Evolutionary conservation across 345 rosid genomes (phyloP).

Genomic region (Salix koriyanagi): DNA sequence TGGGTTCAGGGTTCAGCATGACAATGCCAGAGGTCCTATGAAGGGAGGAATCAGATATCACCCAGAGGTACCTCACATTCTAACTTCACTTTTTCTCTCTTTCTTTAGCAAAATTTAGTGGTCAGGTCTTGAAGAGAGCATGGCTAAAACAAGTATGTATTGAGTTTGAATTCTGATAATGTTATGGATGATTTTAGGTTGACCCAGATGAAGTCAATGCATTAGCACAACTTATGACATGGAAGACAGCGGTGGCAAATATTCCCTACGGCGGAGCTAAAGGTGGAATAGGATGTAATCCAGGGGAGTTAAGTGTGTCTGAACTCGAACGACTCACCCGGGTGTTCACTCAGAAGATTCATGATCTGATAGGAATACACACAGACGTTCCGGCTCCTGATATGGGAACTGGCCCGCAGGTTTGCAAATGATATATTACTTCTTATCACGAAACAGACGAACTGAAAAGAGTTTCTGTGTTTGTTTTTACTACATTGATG

Average conservation of each 20-base stretch:
- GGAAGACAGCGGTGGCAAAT: slow-evolving; percentile 97
- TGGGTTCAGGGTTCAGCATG: slow-evolving; percentile 93
- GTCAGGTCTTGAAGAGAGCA: not conserved
- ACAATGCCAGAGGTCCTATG: slow-evolving; percentile 99
- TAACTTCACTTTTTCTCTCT: not conserved
- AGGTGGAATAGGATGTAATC: slow-evolving; percentile 93
- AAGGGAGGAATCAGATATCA: slow-evolving; percentile 99
- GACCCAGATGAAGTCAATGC: slow-evolving; percentile 99
- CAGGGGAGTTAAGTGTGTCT: slow-evolving; percentile 56
- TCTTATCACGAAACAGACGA: not conserved
- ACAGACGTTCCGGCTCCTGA: slow-evolving; percentile 98
- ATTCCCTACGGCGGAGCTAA: slow-evolving; percentile 97
- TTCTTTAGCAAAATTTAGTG: not conserved
- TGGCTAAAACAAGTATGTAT: not conserved
- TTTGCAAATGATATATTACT: slow-evolving; percentile 7
- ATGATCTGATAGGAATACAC: slow-evolving; percentile 83
- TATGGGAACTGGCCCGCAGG: slow-evolving; percentile 98
- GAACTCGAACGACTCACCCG: slow-evolving; percentile 86
- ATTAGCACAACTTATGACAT: slow-evolving; percentile 92
- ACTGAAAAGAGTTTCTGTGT: not conserved
- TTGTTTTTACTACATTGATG: not conserved
- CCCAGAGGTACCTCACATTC: slow-evolving; percentile 57
- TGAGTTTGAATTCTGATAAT: slow-evolving; percentile 7
- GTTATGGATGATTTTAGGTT: slow-evolving; percentile 40
- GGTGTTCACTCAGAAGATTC: slow-evolving; percentile 94